Evolutionary conservation across 257 asterid genomes (phyloP), one percentile per base, ranked within the genome.

Genomic region (Ilex asprella): DNA sequence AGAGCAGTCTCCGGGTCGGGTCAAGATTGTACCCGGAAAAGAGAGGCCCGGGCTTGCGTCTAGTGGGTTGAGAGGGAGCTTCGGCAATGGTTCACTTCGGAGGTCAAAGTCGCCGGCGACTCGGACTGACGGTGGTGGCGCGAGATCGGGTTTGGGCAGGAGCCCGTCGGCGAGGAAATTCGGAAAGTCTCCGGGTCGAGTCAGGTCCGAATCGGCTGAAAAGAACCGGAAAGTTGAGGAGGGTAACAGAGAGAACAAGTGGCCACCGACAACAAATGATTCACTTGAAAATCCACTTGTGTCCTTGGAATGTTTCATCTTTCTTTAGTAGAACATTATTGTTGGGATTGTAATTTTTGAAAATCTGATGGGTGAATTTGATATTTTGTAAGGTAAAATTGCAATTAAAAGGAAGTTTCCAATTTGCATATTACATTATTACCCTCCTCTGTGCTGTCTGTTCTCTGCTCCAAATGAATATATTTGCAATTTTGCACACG

Each of bases 171-270:
- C 58, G 27, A 60, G 91, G 56, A 82, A 39, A 55, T 64, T 76
- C n/a, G 93, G 91, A 11, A 84, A 67, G 44, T 85, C 95, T 0
- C 95, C 95, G 16, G 79, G 84, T 7, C 80, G 95, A 73, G 85
- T 70, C 2, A 78, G 80, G 15, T 69, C 86, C 44, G 96, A 85
- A 8, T 29, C 68, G 70, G 79, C 81, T 1, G 88, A 73, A 13
- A 77, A 57, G 78, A 59, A 60, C 59, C 86, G 41, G 41, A 8
- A 35, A 8, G 8, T 35, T 0, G 41, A 35, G 41, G 41, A 35
- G 30, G 51, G 68, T 15, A 44, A 31, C 32, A 72, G 70, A 35
- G 41, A 35, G 41, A 35, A 35, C 41, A 35, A 35, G 41, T 35
- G 41, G 41, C 41, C 41, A 35, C 5, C 8, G 41, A 35, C 41